phyloP scores from a whole-genome alignment of 2,329 filamentous ascomycete genomes.

The Colletotrichum falcatum region DNA sequence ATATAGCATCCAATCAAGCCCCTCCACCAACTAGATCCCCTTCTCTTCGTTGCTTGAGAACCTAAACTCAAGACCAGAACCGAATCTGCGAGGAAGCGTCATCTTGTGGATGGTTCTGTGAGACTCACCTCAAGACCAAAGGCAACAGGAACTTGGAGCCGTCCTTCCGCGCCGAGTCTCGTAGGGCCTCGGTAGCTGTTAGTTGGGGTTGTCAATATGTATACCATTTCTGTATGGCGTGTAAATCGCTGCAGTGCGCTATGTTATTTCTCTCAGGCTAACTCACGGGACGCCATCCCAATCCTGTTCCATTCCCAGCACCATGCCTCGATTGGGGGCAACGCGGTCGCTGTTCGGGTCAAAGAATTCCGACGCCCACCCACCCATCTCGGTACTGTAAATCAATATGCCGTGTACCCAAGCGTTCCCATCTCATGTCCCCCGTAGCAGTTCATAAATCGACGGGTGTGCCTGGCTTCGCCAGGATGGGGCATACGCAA shows the following conservation, averaged over 20 bases:
- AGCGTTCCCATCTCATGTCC: not conserved
- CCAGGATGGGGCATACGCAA: not conserved
- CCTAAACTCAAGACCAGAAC: conserved; percentile 20
- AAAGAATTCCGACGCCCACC: conserved; percentile 16
- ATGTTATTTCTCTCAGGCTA: conserved; percentile 38
- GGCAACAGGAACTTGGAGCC: conserved; percentile 19
- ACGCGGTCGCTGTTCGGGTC: conserved; percentile 25
- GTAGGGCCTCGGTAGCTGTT: conserved; percentile 23
- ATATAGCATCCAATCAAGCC: not conserved
- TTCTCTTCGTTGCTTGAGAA: conserved; percentile 2
- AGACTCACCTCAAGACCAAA: conserved; percentile 27
- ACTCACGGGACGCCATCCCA: conserved; percentile 36
- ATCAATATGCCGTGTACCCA: conserved; percentile 15
- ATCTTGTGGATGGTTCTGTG: conserved; percentile 23
- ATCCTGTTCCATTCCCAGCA: not conserved
- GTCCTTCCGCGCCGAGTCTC: conserved; percentile 38
- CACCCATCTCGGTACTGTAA: not conserved
- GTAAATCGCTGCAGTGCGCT: conserved; percentile 25
- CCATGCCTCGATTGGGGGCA: conserved; percentile 2
- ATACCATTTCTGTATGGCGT: conserved; percentile 14
- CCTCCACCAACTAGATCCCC: not conserved
- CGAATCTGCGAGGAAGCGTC: conserved; percentile 21
- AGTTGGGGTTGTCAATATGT: conserved; percentile 25
- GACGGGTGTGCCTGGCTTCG: conserved; percentile 16
- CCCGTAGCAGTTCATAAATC: not conserved